These are phyloP conservation scores for Isoetes taiwanensis DNA, from an alignment of 75 land plant genomes.

Conservation along the genomic window DNA sequence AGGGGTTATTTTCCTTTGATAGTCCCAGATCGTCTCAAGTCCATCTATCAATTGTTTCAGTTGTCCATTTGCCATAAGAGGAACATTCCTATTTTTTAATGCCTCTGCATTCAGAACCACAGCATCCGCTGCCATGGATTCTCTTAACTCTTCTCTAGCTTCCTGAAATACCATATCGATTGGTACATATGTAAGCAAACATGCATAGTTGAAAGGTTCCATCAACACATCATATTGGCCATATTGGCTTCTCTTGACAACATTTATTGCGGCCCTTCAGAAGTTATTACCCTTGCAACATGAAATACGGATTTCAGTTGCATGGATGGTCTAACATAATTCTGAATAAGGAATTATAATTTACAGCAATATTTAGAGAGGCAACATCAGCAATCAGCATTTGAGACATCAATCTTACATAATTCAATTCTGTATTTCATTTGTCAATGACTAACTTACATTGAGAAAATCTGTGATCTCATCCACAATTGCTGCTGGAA, in stretches of 20 bases:
- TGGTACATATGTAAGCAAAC: too few species aligned
- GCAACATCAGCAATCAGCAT: background rate
- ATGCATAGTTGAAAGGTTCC: too few species aligned
- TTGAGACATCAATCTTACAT: background rate
- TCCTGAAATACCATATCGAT: conserved; percentile 51
- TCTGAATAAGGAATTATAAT: too few species aligned
- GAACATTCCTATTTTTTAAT: background rate
- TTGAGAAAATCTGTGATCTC: conserved; percentile 56
- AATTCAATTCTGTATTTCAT: background rate
- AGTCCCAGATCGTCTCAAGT: background rate
- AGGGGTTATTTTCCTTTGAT: conserved; percentile 1
- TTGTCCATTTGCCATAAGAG: too few species aligned
- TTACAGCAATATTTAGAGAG: too few species aligned
- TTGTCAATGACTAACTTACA: conserved; percentile 35
- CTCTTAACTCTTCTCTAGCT: conserved; percentile 59
- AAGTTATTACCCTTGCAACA: too few species aligned
- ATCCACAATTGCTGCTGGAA: conserved; percentile 60
- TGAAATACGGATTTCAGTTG: too few species aligned
- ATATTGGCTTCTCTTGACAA: too few species aligned
- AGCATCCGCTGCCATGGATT: conserved; percentile 57
- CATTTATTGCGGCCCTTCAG: too few species aligned
- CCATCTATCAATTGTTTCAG: too few species aligned
- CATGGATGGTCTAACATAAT: too few species aligned
- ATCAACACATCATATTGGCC: too few species aligned
- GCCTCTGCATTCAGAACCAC: conserved; percentile 39